Evolutionary conservation across 345 rosid species (phyloP), one percentile per base, ranked within the genome.

Genomic region (Syzygium grande): DNA sequence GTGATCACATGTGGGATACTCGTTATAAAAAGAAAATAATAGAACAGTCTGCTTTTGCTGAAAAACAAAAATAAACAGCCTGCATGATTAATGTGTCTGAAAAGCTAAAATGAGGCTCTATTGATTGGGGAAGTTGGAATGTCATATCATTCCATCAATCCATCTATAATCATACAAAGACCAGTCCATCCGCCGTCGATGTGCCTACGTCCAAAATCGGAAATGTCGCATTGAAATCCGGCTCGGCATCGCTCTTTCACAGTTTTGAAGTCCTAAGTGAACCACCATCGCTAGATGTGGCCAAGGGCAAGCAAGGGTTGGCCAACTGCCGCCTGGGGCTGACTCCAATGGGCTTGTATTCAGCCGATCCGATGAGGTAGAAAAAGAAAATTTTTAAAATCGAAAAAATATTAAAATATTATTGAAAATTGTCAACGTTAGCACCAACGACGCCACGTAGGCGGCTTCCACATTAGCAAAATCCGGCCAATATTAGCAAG

Each of bases 301-400:
- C 27, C 16, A 91, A 92, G 51, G 88, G 84, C 14, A n/a, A 80
- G 85, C 73, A 80, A 0, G 91, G 89, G 85, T 89, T 89, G 51
- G 90, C 87, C 54, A 90, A 89, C 5, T 88, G 89, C 85, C 90
- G 63, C 89, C 89, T 87, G 5, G 90, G 87, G 22, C 88, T 88
- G 49, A 92, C 89, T 88, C 92, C 86, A 6, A 89, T 89, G 23
- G 93, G 92, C 58, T 89, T 90, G 5, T 91, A 89, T 80, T 90
- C 88, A 2, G 86, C 90, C 21, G 89, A 90, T 9, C 92, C 88
- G 14, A 92, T 89, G 84, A 90, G 86, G 83, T 89, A 34, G 38
- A 34, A 34, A 34, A 34, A 34, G 38, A 34, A 34, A 34, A 34
- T 34, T 34, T 34, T 34, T 2, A 34, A 34, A 34, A 34, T 34